Base-by-base conservation (phyloP, 2,329 filamentous ascomycete species). In the Sphaerulina vaccinii region DNA sequence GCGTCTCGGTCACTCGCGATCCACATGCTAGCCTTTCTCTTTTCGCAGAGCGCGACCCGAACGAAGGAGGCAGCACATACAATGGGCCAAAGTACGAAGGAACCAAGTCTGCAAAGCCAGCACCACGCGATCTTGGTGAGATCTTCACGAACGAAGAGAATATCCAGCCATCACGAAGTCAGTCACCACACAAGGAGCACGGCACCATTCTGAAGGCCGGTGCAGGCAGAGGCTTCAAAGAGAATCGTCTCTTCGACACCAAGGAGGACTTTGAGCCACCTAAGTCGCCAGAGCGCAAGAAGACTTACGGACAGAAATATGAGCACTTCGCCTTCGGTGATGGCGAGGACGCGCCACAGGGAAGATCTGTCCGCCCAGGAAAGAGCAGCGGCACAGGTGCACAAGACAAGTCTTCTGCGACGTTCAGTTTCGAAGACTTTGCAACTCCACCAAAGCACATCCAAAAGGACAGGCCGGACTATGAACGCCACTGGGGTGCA, bases 351-450 rank as follows among this genome's bases (percentile, higher is more conserved):
- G 68, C 69, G 35, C 61, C 73, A 15, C 49, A 35, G 22, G 44
- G 23, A 3, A 51, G 52, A n/a, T 38, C 56, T 21, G 49, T 52
- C 24, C 45, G 61, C 59, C 42, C 69, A 56, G 24, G 24, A 11
- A 33, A 64, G 63, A 55, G 67, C 66, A 55, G 65, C 62, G 52
- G 55, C 41, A 27, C 61, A 60, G 23, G 13, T 37, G 23, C 45
- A n/a, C 39, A 67, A 66, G 51, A 62, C 65, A 65, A 77, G 16
- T 70, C 78, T 47, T 75, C 79, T 53, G 84, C 84, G 58, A 85
- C 88, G 56, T 96, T 92, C 90, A 83, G 84, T 42, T 97, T 97
- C 70, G 83, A 89, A 55, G 90, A 96, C 71, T 95, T 95, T 63
- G 75, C 76, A 13, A 96, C 91, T 0, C 92, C 92, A 0, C 80